Evolutionary conservation across 1,139 yeast genomes (phyloP), one percentile per base, ranked within the genome.

Genomic region (Pichia sp.): DNA sequence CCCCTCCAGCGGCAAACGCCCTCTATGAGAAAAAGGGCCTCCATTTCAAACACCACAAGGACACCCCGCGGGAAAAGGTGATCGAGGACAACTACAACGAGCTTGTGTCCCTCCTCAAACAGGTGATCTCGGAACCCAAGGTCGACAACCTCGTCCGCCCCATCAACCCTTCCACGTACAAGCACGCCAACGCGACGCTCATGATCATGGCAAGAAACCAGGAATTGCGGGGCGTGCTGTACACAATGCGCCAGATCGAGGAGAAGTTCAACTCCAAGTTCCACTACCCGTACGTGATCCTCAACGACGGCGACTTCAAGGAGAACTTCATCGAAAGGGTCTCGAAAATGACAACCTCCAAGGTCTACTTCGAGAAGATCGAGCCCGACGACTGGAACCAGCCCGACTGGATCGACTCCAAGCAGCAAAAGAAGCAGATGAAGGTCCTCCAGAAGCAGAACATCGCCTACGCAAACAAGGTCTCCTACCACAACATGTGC

Each of bases 401-500:
- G 59, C 96, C 96, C 0, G 61, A 61, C 0, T 67, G 65, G 59
- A 80, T 87, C 34, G 86, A 85, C 63, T 47, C 47, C 0, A 67
- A 62, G 7, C 74, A 70, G 37, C 80, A 77, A 56, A 54, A 60
- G 3, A 60, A 66, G 37, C 78, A 72, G 4, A 74, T 74, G 72
- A 64, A 69, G 37, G 60, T 66, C 39, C 57, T 84, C 59, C 66
- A 63, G 3, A 65, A 70, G 21, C 74, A 79, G 44, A 70, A 77
- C 18, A 79, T 87, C 9, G 84, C 85, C 3, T 85, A 86, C 62
- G 87, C 91, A 1, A 71, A 73, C 40, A 73, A 70, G 66, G 68
- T 64, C n/a, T 82, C 88, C 0, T 87, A 87, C 63, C 93, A 85
- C 61, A 82, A 85, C 62, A 86, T 86, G 95, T 86, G 95, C 62